Evolutionary conservation across 2,329 filamentous ascomycete species (phyloP).

Genomic region (Raffaelea ambrosiae): DNA sequence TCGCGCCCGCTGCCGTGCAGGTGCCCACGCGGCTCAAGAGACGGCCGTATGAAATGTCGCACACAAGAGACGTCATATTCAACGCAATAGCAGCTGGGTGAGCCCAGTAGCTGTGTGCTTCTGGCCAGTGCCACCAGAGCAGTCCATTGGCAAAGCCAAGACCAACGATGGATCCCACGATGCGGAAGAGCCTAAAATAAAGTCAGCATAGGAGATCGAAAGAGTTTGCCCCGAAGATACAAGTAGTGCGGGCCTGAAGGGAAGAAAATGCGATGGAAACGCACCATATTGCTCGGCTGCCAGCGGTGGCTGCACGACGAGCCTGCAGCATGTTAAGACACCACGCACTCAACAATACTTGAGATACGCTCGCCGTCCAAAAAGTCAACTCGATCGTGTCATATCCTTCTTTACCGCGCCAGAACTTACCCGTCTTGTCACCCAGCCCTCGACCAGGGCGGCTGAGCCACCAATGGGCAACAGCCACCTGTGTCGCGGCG

Average conservation of each 20-base stretch:
- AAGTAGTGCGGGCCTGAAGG: too few species aligned
- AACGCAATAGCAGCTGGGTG: slow-evolving; percentile 34
- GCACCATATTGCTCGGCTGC: too few species aligned
- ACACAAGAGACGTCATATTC: slow-evolving; percentile 27
- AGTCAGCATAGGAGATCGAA: too few species aligned
- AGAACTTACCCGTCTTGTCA: slow-evolving; percentile 36
- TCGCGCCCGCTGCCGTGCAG: too few species aligned
- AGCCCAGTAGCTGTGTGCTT: slow-evolving; percentile 37
- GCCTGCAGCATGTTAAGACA: slow-evolving; percentile 36
- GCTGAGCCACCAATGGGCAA: slow-evolving; percentile 39
- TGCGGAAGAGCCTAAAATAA: slow-evolving; percentile 33
- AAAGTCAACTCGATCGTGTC: slow-evolving; percentile 42
- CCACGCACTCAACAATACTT: slow-evolving; percentile 30
- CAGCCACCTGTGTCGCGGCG: slow-evolving; percentile 28
- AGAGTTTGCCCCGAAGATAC: too few species aligned
- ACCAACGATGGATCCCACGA: slow-evolving; percentile 32
- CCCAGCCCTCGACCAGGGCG: slow-evolving; percentile 26
- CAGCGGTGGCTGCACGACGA: slow-evolving; percentile 37
- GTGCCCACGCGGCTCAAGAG: too few species aligned
- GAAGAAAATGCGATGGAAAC: slow-evolving; percentile 14
- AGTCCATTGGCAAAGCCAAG: slow-evolving; percentile 28
- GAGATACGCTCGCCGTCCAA: slow-evolving; percentile 36
- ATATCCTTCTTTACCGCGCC: slow-evolving; percentile 27
- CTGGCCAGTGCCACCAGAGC: slow-evolving; percentile 43
- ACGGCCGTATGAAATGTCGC: slow-evolving; percentile 34